A percentile compares a stretch with the other conserved stretches of the same genome.
Conservation (phyloP, 305 asterid genomes). For the Fraxinus ornus region DNA sequence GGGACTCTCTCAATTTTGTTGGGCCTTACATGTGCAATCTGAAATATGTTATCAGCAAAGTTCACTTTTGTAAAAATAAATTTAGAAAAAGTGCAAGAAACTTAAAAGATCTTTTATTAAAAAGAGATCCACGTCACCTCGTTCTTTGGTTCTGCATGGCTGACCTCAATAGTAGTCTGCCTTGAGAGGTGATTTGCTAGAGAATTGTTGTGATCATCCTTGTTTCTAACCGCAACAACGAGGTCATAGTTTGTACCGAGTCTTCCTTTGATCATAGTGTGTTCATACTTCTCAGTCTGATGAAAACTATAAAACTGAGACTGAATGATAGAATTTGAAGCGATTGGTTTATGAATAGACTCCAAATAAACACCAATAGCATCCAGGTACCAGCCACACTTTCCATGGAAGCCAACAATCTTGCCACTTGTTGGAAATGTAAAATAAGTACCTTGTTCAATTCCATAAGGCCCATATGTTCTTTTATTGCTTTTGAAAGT, state of each 20-base stretch:
- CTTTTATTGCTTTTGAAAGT: slow-evolving; percentile 62
- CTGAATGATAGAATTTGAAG: slow-evolving; percentile 28
- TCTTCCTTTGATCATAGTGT: slow-evolving; percentile 62
- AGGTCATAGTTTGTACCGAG: slow-evolving; percentile 55
- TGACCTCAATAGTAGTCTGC: slow-evolving; percentile 30
- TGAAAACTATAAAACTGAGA: slow-evolving; percentile 33
- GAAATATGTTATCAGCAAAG: slow-evolving; percentile 11
- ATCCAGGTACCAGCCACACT: slow-evolving; percentile 63
- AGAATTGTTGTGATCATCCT: slow-evolving; percentile 33
- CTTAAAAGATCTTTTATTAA: neutral
- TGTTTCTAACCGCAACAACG: slow-evolving; percentile 59
- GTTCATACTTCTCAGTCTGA: slow-evolving; percentile 36
- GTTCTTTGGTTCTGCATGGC: slow-evolving; percentile 28
- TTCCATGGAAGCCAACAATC: slow-evolving; percentile 78
- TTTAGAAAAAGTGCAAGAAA: neutral
- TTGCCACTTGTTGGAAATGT: slow-evolving; percentile 50
- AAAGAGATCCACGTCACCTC: slow-evolving; percentile 27
- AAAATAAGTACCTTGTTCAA: slow-evolving; percentile 58
- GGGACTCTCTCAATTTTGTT: slow-evolving; percentile 39
- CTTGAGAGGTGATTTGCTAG: slow-evolving; percentile 15
- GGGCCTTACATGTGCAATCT: slow-evolving; percentile 34
- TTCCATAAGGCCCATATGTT: slow-evolving; percentile 65
- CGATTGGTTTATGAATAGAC: slow-evolving; percentile 32
- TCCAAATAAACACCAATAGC: slow-evolving; percentile 66
- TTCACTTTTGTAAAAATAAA: neutral